These are phyloP conservation scores for Castanea sativa DNA, from an alignment of 306 rosid species.

Conservation along the genomic window DNA sequence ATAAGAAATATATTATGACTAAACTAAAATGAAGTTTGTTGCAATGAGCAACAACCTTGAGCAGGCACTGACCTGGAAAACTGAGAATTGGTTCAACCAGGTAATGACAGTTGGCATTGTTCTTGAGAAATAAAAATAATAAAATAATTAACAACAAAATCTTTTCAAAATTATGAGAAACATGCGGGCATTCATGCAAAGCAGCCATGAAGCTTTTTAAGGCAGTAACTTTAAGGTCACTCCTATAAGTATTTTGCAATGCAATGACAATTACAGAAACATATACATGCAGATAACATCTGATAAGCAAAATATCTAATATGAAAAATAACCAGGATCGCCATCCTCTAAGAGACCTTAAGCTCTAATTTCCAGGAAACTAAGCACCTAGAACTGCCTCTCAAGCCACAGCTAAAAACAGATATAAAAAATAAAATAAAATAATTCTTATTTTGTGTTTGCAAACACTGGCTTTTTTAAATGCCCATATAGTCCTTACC, in stretches of 20 bases:
- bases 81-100: conserved; percentile 11
- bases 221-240: conserved; percentile 14
- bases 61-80: conserved; percentile 21
- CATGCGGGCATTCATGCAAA: neutral
- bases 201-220: conserved; percentile 25
- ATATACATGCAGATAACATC: neutral
- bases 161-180: conserved; percentile 4
- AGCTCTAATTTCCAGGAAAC: neutral
- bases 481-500: too few relatives aligned
- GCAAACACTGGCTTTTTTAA: too few relatives aligned
- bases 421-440: neutral
- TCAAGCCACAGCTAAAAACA: neutral
- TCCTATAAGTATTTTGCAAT: neutral
- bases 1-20: neutral
- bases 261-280: neutral
- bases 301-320: neutral
- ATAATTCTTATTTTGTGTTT: too few relatives aligned
- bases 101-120: conserved; percentile 2
- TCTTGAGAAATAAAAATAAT: neutral
- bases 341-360: conserved; percentile 1
- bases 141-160: neutral
- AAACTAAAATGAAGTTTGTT: neutral
- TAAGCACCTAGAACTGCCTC: conserved; percentile 5
- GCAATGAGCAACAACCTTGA: neutral
- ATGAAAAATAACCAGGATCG: conserved; percentile 1